A percentile compares a stretch with the other conserved stretches of the same genome.
Evolutionary conservation across 2,329 filamentous ascomycete species (phyloP).

Genomic region (Fusarium xylarioides): DNA sequence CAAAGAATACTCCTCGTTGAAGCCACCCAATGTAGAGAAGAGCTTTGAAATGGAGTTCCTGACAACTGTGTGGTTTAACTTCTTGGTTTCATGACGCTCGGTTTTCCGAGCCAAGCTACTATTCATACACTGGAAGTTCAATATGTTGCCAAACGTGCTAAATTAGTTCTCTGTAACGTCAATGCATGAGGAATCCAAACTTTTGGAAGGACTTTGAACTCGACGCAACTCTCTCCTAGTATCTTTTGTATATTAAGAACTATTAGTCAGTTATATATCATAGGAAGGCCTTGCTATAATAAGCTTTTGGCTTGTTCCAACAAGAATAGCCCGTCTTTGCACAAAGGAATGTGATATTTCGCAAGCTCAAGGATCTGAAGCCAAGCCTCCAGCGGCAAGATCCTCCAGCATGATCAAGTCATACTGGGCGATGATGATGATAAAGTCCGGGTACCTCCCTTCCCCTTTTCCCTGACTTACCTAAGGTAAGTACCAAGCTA

Average conservation of each 20-base stretch:
- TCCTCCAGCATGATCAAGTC: neutral
- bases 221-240: neutral
- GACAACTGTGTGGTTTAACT: too few species aligned
- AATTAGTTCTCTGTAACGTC: neutral
- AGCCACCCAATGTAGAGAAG: neutral
- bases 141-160: neutral
- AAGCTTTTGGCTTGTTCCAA: neutral
- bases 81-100: neutral
- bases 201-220: neutral
- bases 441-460: neutral
- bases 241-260: neutral
- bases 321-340: neutral
- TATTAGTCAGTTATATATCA: neutral
- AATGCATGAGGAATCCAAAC: neutral
- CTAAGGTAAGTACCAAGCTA: neutral
- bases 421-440: neutral
- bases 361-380: neutral
- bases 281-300: neutral
- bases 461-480: neutral
- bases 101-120: neutral
- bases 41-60: neutral
- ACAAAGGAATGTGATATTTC: neutral
- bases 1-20: neutral
- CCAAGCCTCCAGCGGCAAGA: neutral
- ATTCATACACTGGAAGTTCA: neutral